These are phyloP conservation scores for Geotrichum phurueaensis DNA, from an alignment of 1,139 yeast genomes.

Conservation along the genomic window DNA sequence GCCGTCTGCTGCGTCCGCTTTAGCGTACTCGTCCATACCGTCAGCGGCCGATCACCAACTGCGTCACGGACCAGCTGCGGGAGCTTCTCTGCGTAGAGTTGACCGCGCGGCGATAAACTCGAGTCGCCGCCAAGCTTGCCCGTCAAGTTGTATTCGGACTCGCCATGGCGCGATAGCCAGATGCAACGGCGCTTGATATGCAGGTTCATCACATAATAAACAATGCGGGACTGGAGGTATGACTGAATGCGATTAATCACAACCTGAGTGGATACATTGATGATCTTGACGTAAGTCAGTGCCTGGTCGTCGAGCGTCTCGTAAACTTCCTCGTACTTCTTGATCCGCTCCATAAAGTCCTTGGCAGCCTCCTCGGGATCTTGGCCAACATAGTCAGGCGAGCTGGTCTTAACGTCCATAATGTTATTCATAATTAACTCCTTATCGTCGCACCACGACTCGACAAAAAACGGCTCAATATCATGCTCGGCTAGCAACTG, in stretches of 20 bases:
- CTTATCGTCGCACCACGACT: conserved; percentile 83
- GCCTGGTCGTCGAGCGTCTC: conserved; percentile 60
- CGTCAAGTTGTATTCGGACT: conserved; percentile 81
- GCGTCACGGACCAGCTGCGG: conserved; percentile 73
- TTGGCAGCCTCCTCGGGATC: conserved; percentile 66
- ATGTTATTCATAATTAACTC: conserved; percentile 73
- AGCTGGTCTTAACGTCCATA: conserved; percentile 75
- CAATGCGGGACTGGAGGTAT: conserved; percentile 86
- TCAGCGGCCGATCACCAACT: conserved; percentile 69
- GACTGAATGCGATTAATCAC: conserved; percentile 82
- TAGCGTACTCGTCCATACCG: conserved; percentile 95
- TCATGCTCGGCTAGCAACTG: conserved; percentile 57
- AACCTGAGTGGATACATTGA: conserved; percentile 82
- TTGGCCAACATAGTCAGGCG: conserved; percentile 76
- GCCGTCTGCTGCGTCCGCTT: conserved; percentile 93
- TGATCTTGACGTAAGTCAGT: conserved; percentile 76
- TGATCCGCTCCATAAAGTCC: conserved; percentile 70
- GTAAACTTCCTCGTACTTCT: conserved; percentile 65
- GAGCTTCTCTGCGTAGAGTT: conserved; percentile 73
- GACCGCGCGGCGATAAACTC: conserved; percentile 76
- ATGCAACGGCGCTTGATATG: conserved; percentile 88
- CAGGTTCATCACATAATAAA: conserved; percentile 89
- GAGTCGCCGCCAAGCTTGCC: conserved; percentile 98
- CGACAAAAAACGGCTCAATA: conserved; percentile 87
- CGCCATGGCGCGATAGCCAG: conserved; percentile 95